Evolutionary conservation across 805 yeast genomes (phyloP), one percentile per base, ranked within the genome.

Genomic region (Crinitomyces ghanaensis): DNA sequence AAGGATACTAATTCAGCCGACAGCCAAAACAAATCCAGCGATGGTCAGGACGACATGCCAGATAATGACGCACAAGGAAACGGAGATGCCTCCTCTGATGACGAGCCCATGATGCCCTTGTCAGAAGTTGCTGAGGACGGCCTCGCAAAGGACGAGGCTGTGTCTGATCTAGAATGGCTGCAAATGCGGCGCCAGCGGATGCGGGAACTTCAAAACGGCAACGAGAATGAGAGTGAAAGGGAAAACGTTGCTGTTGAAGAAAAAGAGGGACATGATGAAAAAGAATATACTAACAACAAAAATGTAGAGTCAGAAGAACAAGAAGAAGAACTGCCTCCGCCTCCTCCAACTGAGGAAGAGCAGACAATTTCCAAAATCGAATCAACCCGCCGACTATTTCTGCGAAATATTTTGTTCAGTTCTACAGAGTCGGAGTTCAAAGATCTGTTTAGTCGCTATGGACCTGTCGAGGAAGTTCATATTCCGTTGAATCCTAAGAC

Each of bases 401-500:
- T 91, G 31, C 74, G 98, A 62, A 91, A 91, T 50, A 78, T 91
- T 30, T 64, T 75, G 4, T 91, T 84, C 48, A 62, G 77, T 0
- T 72, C 94, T 7, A 67, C 79, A 0, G 96, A 86, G 51, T 72
- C 70, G 1, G 97, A 91, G 34, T 78, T 86, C 52, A 57, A 61
- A 20, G 59, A 65, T 2, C 60, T 85, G 16, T 86, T 91, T 48
- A 41, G 65, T 4, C 52, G 62, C 3, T 91, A 60, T 52, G 98
- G 98, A 6, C 59, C 60, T 4, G 54, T 85, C 24, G 82, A 76
- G 43, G 97, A 91, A 58, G 94, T 84, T 2, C 98, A 91, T 56
- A 65, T 91, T 46, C 95, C 98, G 1, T 56, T 85, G 23, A 97
- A 88, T 51, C 77, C 93, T 3, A 72, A 91, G 59, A 82, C 93